Conservation (phyloP, 2,329 filamentous ascomycete species). For the Diaporthe aspalathi region DNA sequence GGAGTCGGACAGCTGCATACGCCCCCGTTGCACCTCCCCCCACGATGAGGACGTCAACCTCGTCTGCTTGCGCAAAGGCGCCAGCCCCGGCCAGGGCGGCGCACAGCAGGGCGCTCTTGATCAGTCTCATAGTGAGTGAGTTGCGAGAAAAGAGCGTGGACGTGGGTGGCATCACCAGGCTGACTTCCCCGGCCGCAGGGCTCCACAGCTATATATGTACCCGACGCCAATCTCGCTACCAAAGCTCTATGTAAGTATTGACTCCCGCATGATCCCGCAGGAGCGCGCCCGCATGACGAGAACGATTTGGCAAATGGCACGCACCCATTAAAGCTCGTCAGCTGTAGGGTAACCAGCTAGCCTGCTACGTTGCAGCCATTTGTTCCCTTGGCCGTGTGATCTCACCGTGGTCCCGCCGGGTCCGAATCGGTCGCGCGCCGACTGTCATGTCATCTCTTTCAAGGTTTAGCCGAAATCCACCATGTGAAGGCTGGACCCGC, state of each 20-base stretch:
- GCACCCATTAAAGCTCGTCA: background rate
- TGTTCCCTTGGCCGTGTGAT: constrained; percentile 1
- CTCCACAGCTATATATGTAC: background rate
- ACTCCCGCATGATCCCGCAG: background rate
- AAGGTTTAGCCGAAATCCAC: constrained; percentile 23
- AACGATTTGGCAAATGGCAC: background rate
- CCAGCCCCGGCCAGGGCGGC: constrained; percentile 11
- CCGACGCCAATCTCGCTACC: background rate
- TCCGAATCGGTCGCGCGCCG: constrained; percentile 3
- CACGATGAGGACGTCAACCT: constrained; percentile 40
- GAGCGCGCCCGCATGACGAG: background rate
- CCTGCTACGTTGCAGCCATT: background rate
- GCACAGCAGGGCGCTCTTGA: background rate
- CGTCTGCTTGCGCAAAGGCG: constrained; percentile 19
- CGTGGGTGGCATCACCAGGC: background rate
- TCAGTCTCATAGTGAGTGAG: background rate
- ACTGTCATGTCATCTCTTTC: constrained; percentile 18
- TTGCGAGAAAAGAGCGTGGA: background rate
- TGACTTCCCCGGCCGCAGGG: background rate
- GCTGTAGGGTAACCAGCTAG: background rate
- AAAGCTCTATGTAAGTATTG: background rate
- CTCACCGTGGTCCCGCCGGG: background rate
- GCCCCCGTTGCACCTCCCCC: constrained; percentile 42
- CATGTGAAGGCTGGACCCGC: constrained; percentile 18
- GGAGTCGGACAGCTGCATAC: constrained; percentile 40